phyloP scores from a whole-genome alignment of 768 basidiomycete genomes.

The Chalciporus chontae region DNA sequence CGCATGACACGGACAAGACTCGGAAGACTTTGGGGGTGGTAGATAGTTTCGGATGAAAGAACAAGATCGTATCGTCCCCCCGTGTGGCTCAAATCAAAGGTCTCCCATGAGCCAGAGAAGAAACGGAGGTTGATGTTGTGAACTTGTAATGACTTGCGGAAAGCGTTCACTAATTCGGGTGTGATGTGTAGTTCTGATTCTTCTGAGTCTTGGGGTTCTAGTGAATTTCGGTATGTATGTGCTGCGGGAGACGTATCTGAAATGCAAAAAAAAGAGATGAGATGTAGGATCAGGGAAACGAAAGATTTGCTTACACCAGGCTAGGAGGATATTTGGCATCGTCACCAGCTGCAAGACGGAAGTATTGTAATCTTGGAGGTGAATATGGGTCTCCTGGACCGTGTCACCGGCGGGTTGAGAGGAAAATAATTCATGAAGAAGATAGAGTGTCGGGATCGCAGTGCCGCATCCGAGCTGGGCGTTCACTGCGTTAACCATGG shows the following conservation, averaged over 20 bases:
- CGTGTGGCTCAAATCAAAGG: slow-evolving; percentile 37
- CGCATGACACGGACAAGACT: slow-evolving; percentile 56
- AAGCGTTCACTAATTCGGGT: slow-evolving; percentile 58
- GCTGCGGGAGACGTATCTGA: slow-evolving; percentile 64
- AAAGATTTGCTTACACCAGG: slow-evolving; percentile 67
- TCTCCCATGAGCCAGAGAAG: slow-evolving; percentile 80
- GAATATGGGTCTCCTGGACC: slow-evolving; percentile 47
- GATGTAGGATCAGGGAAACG: background rate
- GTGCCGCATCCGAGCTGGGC: slow-evolving; percentile 90
- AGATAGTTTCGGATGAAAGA: slow-evolving; percentile 92
- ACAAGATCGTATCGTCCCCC: slow-evolving; percentile 61
- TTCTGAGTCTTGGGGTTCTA: slow-evolving; percentile 17
- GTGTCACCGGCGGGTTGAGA: slow-evolving; percentile 11
- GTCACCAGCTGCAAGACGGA: slow-evolving; percentile 79
- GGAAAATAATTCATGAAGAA: slow-evolving; percentile 62
- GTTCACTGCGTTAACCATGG: background rate
- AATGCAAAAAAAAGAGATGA: background rate
- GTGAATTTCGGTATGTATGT: slow-evolving; percentile 38
- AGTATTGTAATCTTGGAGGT: slow-evolving; percentile 90
- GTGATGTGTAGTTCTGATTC: slow-evolving; percentile 65
- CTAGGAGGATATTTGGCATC: slow-evolving; percentile 70
- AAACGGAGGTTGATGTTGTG: slow-evolving; percentile 64
- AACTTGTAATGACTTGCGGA: slow-evolving; percentile 52
- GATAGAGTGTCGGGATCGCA: slow-evolving; percentile 73
- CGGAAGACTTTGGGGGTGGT: slow-evolving; percentile 60